A percentile compares a stretch with the other conserved stretches of the same genome.
Conservation (phyloP, 2,329 filamentous ascomycete species). For the Pseudogymnoascus sp. region DNA sequence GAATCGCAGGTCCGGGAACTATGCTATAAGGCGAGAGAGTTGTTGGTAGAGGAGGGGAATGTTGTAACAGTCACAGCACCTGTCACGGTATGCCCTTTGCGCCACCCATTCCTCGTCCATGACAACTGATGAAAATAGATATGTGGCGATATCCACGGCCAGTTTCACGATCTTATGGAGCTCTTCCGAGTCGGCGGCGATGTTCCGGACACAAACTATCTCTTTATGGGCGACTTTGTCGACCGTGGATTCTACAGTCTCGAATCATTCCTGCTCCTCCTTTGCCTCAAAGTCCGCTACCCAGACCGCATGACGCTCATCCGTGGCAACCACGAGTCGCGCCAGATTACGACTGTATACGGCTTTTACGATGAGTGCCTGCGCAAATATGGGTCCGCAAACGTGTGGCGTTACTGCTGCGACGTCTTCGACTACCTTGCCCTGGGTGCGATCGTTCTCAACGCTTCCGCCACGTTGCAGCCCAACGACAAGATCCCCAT, state of each 20-base stretch:
- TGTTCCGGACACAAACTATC: slow-evolving; percentile 97
- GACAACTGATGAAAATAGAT: slow-evolving; percentile 31
- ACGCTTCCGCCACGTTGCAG: slow-evolving; percentile 61
- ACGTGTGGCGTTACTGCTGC: slow-evolving; percentile 99
- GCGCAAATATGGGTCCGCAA: slow-evolving; percentile 97
- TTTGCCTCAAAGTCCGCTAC: slow-evolving; percentile 96
- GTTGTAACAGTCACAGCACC: slow-evolving; percentile 92
- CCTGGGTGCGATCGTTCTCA: slow-evolving; percentile 91
- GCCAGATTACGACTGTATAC: slow-evolving; percentile 98
- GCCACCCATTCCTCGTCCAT: not conserved
- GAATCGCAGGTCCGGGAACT: slow-evolving; percentile 92
- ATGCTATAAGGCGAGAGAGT: slow-evolving; percentile 92
- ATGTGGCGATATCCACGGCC: slow-evolving; percentile 97
- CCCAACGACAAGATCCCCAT: slow-evolving; percentile 34
- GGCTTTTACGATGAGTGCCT: slow-evolving; percentile 99
- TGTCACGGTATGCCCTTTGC: slow-evolving; percentile 60
- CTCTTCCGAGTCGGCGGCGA: slow-evolving; percentile 98
- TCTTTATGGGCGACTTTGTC: slow-evolving; percentile 99
- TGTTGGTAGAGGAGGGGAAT: slow-evolving; percentile 95
- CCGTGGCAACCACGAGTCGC: slow-evolving; percentile 96
- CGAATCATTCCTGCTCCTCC: slow-evolving; percentile 92
- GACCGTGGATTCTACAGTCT: slow-evolving; percentile 98
- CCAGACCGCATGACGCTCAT: slow-evolving; percentile 97
- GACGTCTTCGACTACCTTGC: slow-evolving; percentile 98
- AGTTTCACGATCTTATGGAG: slow-evolving; percentile 99